phyloP scores from a whole-genome alignment of 129 eudicot genomes.

The Solidago caesia region DNA sequence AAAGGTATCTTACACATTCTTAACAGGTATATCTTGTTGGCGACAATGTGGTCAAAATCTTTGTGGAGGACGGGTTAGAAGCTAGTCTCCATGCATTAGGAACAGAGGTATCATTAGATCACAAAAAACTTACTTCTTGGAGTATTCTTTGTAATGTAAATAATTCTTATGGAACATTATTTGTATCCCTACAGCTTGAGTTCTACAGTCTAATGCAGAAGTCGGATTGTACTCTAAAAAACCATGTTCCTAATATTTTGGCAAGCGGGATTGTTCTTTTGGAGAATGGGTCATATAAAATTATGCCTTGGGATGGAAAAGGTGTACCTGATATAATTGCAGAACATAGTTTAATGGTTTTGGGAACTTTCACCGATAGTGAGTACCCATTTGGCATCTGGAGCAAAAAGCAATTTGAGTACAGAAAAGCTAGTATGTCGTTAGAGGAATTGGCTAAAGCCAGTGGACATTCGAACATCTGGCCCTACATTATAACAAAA shows the following conservation, averaged over 20 bases:
- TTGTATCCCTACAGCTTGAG: conserved; percentile 61
- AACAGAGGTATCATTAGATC: conserved; percentile 72
- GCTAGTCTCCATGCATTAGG: conserved; percentile 82
- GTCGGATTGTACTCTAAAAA: conserved; percentile 48
- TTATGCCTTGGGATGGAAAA: conserved; percentile 81
- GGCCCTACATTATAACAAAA: conserved; percentile 83
- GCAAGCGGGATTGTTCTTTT: conserved; percentile 70
- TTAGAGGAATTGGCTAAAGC: conserved; percentile 37
- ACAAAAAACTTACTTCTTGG: neutral
- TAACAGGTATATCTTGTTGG: conserved; percentile 75
- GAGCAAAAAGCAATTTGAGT: conserved; percentile 69
- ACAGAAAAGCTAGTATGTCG: conserved; percentile 48
- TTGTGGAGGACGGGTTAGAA: conserved; percentile 90
- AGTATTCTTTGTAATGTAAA: neutral
- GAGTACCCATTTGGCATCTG: conserved; percentile 79
- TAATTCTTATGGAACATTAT: conserved; percentile 15
- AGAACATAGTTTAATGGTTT: conserved; percentile 30
- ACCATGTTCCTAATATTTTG: conserved; percentile 59
- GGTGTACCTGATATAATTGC: conserved; percentile 62
- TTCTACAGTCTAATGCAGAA: conserved; percentile 53
- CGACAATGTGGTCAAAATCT: conserved; percentile 75
- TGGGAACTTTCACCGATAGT: conserved; percentile 26
- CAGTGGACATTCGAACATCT: conserved; percentile 44
- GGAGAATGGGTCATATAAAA: conserved; percentile 50
- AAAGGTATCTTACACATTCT: conserved; percentile 13